These are phyloP conservation scores for Microascus cirrosus DNA, from an alignment of 2,329 filamentous ascomycete genomes.

Conservation along the genomic window DNA sequence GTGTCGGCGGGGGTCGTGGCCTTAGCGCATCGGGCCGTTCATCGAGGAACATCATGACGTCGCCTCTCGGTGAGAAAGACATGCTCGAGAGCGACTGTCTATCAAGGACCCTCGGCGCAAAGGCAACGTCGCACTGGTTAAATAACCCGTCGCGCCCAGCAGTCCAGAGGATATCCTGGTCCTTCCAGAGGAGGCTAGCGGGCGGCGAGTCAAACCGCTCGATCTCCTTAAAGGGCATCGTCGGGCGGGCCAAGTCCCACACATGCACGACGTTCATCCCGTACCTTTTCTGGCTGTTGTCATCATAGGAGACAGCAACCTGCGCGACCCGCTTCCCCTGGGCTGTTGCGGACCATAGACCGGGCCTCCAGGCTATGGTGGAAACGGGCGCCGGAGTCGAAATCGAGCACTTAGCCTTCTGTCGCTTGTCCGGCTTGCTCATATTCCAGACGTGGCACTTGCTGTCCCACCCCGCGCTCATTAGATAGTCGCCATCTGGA, in stretches of 20 bases:
- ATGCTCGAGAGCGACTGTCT: slow-evolving; percentile 49
- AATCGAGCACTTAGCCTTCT: slow-evolving; percentile 53
- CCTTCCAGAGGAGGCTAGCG: slow-evolving; percentile 49
- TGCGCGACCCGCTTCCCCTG: slow-evolving; percentile 50
- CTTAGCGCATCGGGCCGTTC: slow-evolving; percentile 30
- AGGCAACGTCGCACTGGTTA: slow-evolving; percentile 54
- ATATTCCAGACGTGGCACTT: slow-evolving; percentile 57
- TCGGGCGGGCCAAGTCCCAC: slow-evolving; percentile 58
- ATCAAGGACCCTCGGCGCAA: slow-evolving; percentile 51
- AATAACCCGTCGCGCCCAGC: slow-evolving; percentile 52
- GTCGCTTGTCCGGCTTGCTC: slow-evolving; percentile 46
- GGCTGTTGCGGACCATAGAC: slow-evolving; percentile 53
- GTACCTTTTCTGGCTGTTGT: slow-evolving; percentile 38
- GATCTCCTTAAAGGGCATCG: slow-evolving; percentile 56
- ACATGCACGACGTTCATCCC: slow-evolving; percentile 51
- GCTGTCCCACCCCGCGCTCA: slow-evolving; percentile 51
- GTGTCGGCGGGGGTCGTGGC: slow-evolving; percentile 21
- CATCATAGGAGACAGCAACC: slow-evolving; percentile 51
- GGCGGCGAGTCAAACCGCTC: slow-evolving; percentile 48
- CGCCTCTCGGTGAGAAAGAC: slow-evolving; percentile 47
- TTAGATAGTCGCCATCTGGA: slow-evolving; percentile 53
- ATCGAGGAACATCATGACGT: slow-evolving; percentile 51
- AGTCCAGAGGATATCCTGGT: slow-evolving; percentile 56
- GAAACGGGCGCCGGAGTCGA: slow-evolving; percentile 49
- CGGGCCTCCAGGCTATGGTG: slow-evolving; percentile 51